Percentiles rank a stretch among this genome's conserved stretches.
phyloP scores from a whole-genome alignment of 2,329 filamentous ascomycete species.

The Fusarium austroafricanum region DNA sequence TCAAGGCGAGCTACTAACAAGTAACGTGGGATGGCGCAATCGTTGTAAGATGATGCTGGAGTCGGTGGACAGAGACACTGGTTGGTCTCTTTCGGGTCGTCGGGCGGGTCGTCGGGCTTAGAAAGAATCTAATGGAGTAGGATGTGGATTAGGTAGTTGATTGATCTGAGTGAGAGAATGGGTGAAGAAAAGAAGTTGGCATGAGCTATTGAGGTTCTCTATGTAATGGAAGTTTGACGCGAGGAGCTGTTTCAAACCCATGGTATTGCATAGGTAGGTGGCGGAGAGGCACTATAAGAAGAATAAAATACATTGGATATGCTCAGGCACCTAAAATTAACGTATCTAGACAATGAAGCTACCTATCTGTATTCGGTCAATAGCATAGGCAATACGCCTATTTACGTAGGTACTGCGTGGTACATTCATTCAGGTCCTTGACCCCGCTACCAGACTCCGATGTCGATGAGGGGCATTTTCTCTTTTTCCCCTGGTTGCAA shows the following conservation, averaged over 20 bases:
- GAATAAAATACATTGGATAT: too few relatives aligned
- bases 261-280: too few relatives aligned
- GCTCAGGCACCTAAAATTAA: too few relatives aligned
- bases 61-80: background rate
- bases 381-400: background rate
- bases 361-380: background rate
- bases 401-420: too few relatives aligned
- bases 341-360: too few relatives aligned
- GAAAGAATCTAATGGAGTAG: constrained; percentile 6
- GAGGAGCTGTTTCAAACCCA: too few relatives aligned
- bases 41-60: constrained; percentile 1
- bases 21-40: constrained; percentile 39
- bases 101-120: constrained; percentile 40
- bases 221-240: too few relatives aligned
- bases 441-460: constrained; percentile 35
- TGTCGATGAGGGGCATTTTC: constrained; percentile 36
- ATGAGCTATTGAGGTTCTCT: constrained; percentile 9
- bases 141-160: constrained; percentile 34
- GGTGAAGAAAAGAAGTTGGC: constrained; percentile 29
- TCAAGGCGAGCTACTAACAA: constrained; percentile 1
- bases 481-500: constrained; percentile 14
- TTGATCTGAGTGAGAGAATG: background rate
- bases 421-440: background rate
- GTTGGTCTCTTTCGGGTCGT: constrained; percentile 40
- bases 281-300: too few relatives aligned